Percentiles rank a stretch among this genome's conserved stretches.
Conservation (phyloP, 257 asterid species). For the Nicotiana benthamiana region DNA sequence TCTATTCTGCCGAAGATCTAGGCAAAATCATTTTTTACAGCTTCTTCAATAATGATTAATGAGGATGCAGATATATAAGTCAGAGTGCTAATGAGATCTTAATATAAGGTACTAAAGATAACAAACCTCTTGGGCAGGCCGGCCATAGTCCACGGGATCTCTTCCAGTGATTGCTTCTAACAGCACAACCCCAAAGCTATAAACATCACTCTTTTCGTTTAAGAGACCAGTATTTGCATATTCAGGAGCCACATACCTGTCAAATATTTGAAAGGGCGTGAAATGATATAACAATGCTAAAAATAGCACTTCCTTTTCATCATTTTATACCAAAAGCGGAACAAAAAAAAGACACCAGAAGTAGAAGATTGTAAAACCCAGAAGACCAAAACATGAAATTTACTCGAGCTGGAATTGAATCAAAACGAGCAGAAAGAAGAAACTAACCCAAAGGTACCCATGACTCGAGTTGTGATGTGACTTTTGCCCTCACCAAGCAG, state of each 20-base stretch:
- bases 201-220: slow-evolving; percentile 89
- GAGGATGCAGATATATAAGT: neutral
- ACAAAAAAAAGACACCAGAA: neutral
- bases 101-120: neutral
- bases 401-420: neutral
- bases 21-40: neutral
- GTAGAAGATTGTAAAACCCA: neutral
- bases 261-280: neutral
- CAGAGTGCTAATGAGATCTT: neutral
- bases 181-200: slow-evolving; percentile 87
- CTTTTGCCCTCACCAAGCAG: slow-evolving; percentile 91
- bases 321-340: neutral
- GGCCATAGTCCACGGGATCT: slow-evolving; percentile 95
- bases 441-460: slow-evolving; percentile 96
- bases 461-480: slow-evolving; percentile 89
- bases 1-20: neutral
- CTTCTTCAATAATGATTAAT: neutral
- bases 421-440: slow-evolving; percentile 1
- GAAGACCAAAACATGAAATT: neutral
- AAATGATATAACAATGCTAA: neutral
- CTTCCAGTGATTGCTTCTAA: slow-evolving; percentile 91
- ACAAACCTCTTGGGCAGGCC: slow-evolving; percentile 85
- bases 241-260: slow-evolving; percentile 97
- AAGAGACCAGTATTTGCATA: slow-evolving; percentile 91
- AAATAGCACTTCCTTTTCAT: neutral